phyloP scores from a whole-genome alignment of 2,329 filamentous ascomycete species.

The Alternaria sp. region DNA sequence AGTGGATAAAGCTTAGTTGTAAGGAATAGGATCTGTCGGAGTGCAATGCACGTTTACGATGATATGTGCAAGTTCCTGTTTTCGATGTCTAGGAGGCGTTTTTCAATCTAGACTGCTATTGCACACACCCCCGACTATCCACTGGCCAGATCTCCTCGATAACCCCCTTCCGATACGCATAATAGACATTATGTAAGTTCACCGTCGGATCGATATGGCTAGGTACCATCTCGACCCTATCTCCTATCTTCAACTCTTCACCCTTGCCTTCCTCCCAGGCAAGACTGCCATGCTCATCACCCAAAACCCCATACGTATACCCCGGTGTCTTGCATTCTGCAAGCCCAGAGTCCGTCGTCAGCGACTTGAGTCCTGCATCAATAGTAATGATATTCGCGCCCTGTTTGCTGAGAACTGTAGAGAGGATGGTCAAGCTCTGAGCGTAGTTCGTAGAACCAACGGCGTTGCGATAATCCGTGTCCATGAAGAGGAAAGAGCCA shows the following conservation, averaged over 20 bases:
- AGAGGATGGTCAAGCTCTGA: conserved; percentile 59
- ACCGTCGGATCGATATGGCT: conserved; percentile 65
- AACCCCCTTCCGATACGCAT: conserved; percentile 58
- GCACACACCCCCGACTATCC: conserved; percentile 61
- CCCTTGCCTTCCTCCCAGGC: conserved; percentile 54
- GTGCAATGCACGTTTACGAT: not conserved
- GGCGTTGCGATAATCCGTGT: conserved; percentile 64
- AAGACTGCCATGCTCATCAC: conserved; percentile 61
- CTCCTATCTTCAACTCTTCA: conserved; percentile 53
- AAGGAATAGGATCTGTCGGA: not conserved
- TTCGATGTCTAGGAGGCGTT: not conserved
- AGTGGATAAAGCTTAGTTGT: conserved; percentile 10
- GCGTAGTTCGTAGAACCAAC: conserved; percentile 57
- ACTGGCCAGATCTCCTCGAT: conserved; percentile 63
- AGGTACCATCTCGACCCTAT: conserved; percentile 62
- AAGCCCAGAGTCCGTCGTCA: conserved; percentile 62
- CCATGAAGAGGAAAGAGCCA: conserved; percentile 66
- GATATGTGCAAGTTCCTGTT: not conserved
- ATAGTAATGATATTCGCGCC: conserved; percentile 57
- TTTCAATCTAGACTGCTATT: conserved; percentile 39
- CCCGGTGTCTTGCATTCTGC: conserved; percentile 56
- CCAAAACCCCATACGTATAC: conserved; percentile 56
- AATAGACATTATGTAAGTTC: conserved; percentile 62
- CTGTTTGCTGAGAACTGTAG: conserved; percentile 60
- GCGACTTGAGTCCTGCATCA: conserved; percentile 60